Evolutionary conservation across 345 rosid genomes (phyloP).

Genomic region (Aethionema arabicum): DNA sequence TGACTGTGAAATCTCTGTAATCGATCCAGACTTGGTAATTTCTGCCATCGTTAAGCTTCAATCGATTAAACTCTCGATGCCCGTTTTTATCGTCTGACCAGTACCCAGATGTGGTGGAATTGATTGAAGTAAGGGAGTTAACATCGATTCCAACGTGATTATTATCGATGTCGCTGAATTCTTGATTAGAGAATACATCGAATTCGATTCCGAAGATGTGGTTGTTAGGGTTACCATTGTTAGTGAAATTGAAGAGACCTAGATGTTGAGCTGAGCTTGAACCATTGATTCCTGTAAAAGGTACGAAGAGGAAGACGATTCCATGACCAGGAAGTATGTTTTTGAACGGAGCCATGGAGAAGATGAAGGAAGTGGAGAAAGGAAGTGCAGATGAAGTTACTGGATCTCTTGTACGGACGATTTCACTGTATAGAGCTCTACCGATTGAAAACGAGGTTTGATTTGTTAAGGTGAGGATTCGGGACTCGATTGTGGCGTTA

Average conservation of each 20-base stretch:
- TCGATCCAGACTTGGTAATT: conserved; percentile 90
- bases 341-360: conserved; percentile 46
- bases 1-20: conserved; percentile 41
- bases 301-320: conserved; percentile 50
- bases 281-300: conserved; percentile 38
- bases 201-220: conserved; percentile 49
- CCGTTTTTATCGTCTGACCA: conserved; percentile 35
- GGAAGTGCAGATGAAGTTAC: conserved; percentile 41
- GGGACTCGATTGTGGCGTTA: conserved; percentile 40
- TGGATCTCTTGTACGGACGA: conserved; percentile 37
- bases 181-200: conserved; percentile 50
- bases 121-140: conserved; percentile 39
- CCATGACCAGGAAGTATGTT: conserved; percentile 51
- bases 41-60: conserved; percentile 64
- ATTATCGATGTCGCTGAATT: conserved; percentile 45
- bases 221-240: conserved; percentile 39
- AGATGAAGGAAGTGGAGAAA: conserved; percentile 59
- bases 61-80: conserved; percentile 36
- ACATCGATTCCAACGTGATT: conserved; percentile 52
- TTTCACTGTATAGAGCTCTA: conserved; percentile 44
- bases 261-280: conserved; percentile 49
- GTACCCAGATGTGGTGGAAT: conserved; percentile 37
- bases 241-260: conserved; percentile 49
- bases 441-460: conserved; percentile 42
- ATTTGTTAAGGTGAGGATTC: conserved; percentile 46